Base-by-base conservation (phyloP, 2,329 filamentous ascomycete genomes). In the Fusarium penzigii region DNA sequence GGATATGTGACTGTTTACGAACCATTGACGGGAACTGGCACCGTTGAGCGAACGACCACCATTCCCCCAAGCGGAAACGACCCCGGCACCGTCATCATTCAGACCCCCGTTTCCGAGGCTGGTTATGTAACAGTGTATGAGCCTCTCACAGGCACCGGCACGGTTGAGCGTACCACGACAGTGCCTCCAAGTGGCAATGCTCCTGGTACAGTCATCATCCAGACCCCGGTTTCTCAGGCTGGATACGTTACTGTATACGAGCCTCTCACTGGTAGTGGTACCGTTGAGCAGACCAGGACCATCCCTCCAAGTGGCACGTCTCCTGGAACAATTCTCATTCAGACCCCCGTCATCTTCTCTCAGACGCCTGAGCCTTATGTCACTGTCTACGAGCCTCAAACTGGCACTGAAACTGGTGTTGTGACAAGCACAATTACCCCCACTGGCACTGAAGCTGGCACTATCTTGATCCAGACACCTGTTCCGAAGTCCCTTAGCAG, bases 141-240 rank as follows among this genome's bases (percentile, higher is more conserved):
- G 13, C 32, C 32, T 36, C 32, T 36, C 32, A 36, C 32, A 36
- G 32, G 32, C 13, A 54, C 17, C 0, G 42, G 39, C 8, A 39
- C 29, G 12, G 13, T 34, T 2, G 29, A 12, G 1, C 39, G 42
- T 3, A 29, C 44, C 13, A 49, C 53, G 3, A 11, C 41, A 0
- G 29, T 9, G 2, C 17, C 47, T 3, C 42, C 54, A 2, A 7
- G 42, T 25, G 51, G 44, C 5, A 29, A 38, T 0, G 52, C 56
- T 3, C 48, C 56, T 11, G 56, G 56, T 1, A 58, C 56, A 1
- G 40, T 59, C 6, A 48, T 58, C 6, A 17, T 58, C 2, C 45
- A 53, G 9, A 58, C 52, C 0, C 49, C 55, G 8, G 42, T 16
- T 0, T 17, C 12, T 1, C 38, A 17, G 2, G 25, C n/a, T 32